Percentiles rank a stretch among this genome's conserved stretches.
Evolutionary conservation across 306 rosid species (phyloP).

Genomic region (Corylus avellana): DNA sequence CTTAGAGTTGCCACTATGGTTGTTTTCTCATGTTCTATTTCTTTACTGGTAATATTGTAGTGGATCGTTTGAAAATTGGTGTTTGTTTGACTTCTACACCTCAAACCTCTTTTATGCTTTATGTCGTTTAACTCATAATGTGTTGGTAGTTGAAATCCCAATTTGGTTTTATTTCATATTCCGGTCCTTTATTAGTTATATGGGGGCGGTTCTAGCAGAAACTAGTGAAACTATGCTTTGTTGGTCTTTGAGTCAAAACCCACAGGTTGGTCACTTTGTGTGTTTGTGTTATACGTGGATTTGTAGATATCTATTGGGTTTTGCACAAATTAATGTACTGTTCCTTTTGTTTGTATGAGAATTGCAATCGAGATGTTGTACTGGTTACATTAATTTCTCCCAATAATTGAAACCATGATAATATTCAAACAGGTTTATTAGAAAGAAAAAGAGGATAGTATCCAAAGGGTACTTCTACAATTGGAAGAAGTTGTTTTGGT

Average conservation of each 20-base stretch:
- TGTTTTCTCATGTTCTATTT: not conserved
- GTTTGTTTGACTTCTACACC: not conserved
- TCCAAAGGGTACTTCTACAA: not conserved
- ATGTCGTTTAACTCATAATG: not conserved
- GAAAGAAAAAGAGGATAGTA: not conserved
- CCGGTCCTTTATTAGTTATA: not conserved
- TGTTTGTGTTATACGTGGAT: not conserved
- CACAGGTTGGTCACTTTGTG: not conserved
- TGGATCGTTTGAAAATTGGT: not conserved
- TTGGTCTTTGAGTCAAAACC: not conserved
- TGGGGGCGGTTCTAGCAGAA: not conserved
- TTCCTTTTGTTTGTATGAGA: not conserved
- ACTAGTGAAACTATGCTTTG: not conserved
- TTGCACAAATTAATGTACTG: not conserved
- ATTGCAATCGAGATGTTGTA: not conserved
- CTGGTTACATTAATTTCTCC: not conserved
- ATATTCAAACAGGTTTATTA: not conserved
- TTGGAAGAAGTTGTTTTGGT: not conserved
- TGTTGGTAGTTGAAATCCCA: not conserved
- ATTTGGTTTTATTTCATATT: not conserved
- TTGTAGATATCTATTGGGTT: not conserved
- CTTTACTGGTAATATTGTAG: not conserved
- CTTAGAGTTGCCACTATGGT: not conserved
- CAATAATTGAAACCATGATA: not conserved
- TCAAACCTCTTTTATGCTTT: not conserved